Conservation (phyloP, 2,329 filamentous ascomycete genomes). For the Fusarium hainanense region DNA sequence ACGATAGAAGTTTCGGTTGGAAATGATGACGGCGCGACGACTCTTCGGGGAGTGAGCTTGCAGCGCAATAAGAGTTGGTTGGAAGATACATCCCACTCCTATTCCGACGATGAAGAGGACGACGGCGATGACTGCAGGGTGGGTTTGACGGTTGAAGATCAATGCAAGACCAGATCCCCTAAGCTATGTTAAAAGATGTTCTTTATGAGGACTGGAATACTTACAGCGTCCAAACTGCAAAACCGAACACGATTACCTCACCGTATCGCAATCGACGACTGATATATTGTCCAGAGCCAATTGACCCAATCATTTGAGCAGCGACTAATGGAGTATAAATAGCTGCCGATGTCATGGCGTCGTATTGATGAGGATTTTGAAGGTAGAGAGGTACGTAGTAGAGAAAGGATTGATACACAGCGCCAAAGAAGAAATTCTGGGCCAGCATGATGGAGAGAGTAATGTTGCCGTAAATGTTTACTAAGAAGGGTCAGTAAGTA, state of each 20-base stretch:
- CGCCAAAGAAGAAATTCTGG: background rate
- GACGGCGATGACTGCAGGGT: background rate
- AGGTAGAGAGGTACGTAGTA: background rate
- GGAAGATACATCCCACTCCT: background rate
- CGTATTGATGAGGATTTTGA: background rate
- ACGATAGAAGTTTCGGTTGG: constrained; percentile 4
- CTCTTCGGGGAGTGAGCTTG: constrained; percentile 1
- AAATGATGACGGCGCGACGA: constrained; percentile 5
- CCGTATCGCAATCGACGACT: background rate
- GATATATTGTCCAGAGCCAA: constrained; percentile 6
- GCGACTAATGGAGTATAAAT: background rate
- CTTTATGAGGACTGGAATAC: too few relatives aligned
- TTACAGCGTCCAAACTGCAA: constrained; percentile 2
- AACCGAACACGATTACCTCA: background rate
- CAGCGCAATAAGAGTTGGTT: background rate
- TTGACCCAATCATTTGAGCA: background rate
- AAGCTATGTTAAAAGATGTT: accelerated
- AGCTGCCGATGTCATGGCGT: background rate
- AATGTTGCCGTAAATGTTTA: background rate
- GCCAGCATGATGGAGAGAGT: background rate
- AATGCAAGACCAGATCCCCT: background rate
- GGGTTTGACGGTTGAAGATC: background rate
- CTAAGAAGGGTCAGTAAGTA: too few relatives aligned
- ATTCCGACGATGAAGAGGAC: background rate
- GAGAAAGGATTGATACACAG: constrained; percentile 1